These are phyloP conservation scores for Naganishia randhawae DNA, from an alignment of 768 basidiomycete genomes.

Conservation along the genomic window DNA sequence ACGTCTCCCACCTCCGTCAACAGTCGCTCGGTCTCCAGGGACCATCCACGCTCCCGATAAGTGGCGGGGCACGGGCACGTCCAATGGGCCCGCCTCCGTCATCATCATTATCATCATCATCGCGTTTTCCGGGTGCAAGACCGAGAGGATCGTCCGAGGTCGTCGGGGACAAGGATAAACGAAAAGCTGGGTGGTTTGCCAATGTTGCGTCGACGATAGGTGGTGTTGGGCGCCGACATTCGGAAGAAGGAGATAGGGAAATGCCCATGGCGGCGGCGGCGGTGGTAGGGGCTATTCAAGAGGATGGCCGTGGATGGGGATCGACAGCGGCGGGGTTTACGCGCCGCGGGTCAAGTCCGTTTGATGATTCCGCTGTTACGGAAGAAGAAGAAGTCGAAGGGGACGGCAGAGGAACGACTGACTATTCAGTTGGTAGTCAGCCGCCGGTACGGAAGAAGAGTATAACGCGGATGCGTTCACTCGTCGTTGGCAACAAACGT, in stretches of 20 bases:
- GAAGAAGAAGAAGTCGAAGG: background rate
- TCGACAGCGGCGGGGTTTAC: background rate
- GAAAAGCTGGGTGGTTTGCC: slow-evolving; percentile 8
- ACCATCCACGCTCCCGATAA: background rate
- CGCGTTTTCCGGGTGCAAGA: background rate
- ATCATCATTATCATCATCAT: background rate
- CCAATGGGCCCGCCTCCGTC: too few species aligned
- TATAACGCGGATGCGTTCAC: background rate
- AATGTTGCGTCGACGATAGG: background rate
- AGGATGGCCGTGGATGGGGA: too few species aligned
- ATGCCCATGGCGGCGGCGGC: background rate
- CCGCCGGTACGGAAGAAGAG: background rate
- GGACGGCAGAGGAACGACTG: background rate
- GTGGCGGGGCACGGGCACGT: too few species aligned
- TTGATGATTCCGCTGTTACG: background rate
- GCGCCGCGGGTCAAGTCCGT: background rate
- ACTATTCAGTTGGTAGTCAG: background rate
- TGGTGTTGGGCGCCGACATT: background rate
- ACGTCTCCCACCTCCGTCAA: background rate
- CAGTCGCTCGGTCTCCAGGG: slow-evolving; percentile 5
- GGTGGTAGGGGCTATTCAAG: too few species aligned
- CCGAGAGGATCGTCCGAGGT: slow-evolving; percentile 8
- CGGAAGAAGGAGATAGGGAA: background rate
- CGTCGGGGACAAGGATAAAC: slow-evolving; percentile 9
- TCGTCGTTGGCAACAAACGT: background rate